Evolutionary conservation across 2,329 filamentous ascomycete genomes (phyloP).

Genomic region (Tolypocladium nubicola): DNA sequence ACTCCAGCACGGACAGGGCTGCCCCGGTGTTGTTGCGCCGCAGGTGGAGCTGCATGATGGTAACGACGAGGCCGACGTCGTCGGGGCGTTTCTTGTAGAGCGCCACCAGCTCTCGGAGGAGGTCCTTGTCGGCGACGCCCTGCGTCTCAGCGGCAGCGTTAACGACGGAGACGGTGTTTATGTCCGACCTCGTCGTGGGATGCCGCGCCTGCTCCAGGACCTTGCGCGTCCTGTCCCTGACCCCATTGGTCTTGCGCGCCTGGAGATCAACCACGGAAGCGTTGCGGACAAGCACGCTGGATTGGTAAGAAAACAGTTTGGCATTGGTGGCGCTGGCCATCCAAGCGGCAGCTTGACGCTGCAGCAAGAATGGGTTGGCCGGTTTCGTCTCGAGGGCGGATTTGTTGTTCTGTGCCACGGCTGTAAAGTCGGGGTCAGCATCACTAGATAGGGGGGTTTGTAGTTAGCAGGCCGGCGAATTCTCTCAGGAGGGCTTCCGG

Average conservation of each 20-base stretch:
- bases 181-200: slow-evolving; percentile 19
- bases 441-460: slow-evolving; percentile 32
- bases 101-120: slow-evolving; percentile 58
- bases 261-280: slow-evolving; percentile 53
- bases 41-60: slow-evolving; percentile 72
- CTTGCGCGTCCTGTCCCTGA: slow-evolving; percentile 35
- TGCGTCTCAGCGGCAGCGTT: slow-evolving; percentile 65
- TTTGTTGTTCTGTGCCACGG: slow-evolving; percentile 57
- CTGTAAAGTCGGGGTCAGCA: slow-evolving; percentile 53
- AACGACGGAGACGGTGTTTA: slow-evolving; percentile 34
- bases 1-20: slow-evolving; percentile 65
- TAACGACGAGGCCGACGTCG: slow-evolving; percentile 72
- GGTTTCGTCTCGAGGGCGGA: slow-evolving; percentile 28
- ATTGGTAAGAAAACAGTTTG: slow-evolving; percentile 64
- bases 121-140: slow-evolving; percentile 51
- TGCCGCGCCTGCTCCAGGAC: slow-evolving; percentile 20
- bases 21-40: slow-evolving; percentile 59
- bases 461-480: neutral
- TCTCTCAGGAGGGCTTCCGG: neutral
- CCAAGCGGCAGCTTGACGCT: slow-evolving; percentile 48
- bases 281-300: slow-evolving; percentile 44
- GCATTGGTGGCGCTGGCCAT: slow-evolving; percentile 44
- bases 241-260: slow-evolving; percentile 57
- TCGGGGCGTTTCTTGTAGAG: slow-evolving; percentile 64
- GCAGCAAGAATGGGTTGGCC: slow-evolving; percentile 57